Conservation (phyloP, 768 basidiomycete species). For the Calocybe indica region DNA sequence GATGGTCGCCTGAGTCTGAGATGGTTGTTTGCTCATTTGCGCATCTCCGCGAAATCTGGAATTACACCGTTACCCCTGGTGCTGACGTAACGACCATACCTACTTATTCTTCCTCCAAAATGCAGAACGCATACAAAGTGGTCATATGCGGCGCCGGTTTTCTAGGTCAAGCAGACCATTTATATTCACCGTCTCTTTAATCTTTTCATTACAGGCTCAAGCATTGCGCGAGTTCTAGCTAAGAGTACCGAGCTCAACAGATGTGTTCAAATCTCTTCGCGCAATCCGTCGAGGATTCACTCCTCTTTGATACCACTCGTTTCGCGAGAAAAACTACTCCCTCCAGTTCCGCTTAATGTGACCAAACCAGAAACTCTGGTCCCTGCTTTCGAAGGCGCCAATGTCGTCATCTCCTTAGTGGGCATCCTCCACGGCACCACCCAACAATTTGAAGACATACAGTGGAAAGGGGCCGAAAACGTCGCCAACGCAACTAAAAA, state of each 20-base stretch:
- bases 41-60: no score
- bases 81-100: no score
- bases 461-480: conserved; percentile 62
- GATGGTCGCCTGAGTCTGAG: no score
- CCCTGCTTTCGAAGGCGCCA: conserved; percentile 47
- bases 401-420: conserved; percentile 61
- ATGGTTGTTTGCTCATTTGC: no score
- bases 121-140: conserved; percentile 22
- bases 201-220: conserved; percentile 34
- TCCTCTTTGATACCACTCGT: conserved; percentile 21
- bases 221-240: conserved; percentile 51
- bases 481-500: conserved; percentile 49
- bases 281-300: conserved; percentile 42
- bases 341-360: conserved; percentile 44
- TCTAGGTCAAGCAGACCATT: conserved; percentile 37
- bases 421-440: conserved; percentile 58
- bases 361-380: conserved; percentile 42
- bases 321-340: conserved; percentile 32
- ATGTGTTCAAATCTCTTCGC: conserved; percentile 51
- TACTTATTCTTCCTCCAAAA: no score
- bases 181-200: neutral
- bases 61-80: no score
- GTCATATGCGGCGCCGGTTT: conserved; percentile 57
- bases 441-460: conserved; percentile 52
- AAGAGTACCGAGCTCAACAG: conserved; percentile 22